These are phyloP conservation scores for Daedalea quercina DNA, from an alignment of 768 basidiomycete genomes.

Conservation along the genomic window DNA sequence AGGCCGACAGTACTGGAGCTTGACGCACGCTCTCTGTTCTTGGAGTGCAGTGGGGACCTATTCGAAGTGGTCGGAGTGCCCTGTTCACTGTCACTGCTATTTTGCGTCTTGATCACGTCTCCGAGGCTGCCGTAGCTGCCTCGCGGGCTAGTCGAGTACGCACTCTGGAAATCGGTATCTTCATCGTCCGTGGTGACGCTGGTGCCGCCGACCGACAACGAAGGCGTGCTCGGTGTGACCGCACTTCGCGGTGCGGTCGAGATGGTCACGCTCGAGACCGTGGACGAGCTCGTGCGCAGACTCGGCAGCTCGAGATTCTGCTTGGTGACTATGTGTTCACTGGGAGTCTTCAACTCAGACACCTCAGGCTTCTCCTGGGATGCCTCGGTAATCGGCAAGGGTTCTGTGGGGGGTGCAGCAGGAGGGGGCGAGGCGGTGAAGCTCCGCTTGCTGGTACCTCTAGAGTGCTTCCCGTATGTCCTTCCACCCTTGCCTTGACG, in stretches of 20 bases:
- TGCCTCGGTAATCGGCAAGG: conserved; percentile 2
- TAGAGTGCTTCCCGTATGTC: conserved; percentile 4
- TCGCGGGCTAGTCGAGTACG: conserved; percentile 71
- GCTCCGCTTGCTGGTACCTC: conserved; percentile 12
- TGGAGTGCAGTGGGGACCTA: conserved; percentile 23
- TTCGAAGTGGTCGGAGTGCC: conserved; percentile 18
- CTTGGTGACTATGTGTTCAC: not conserved
- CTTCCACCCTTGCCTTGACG: conserved; percentile 10
- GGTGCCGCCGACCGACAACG: conserved; percentile 22
- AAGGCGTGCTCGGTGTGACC: conserved; percentile 29
- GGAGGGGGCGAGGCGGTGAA: conserved; percentile 8
- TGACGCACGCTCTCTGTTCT: conserved; percentile 46
- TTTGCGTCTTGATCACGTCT: conserved; percentile 8
- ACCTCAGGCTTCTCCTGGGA: not conserved
- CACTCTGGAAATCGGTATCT: conserved; percentile 84
- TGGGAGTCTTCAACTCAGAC: not conserved
- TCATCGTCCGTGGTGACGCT: conserved; percentile 60
- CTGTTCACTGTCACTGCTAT: conserved; percentile 12
- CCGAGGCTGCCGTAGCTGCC: conserved; percentile 53
- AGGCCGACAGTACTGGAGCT: conserved; percentile 47
- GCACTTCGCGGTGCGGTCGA: conserved; percentile 17
- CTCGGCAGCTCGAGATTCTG: conserved; percentile 10
- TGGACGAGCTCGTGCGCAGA: conserved; percentile 29
- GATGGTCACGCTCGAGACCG: conserved; percentile 23
- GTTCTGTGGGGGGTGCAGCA: conserved; percentile 10